Percentiles rank a stretch among this genome's conserved stretches.
Evolutionary conservation across 352 stramenopile genomes (phyloP).

Genomic region (Lagenidium sp.): DNA sequence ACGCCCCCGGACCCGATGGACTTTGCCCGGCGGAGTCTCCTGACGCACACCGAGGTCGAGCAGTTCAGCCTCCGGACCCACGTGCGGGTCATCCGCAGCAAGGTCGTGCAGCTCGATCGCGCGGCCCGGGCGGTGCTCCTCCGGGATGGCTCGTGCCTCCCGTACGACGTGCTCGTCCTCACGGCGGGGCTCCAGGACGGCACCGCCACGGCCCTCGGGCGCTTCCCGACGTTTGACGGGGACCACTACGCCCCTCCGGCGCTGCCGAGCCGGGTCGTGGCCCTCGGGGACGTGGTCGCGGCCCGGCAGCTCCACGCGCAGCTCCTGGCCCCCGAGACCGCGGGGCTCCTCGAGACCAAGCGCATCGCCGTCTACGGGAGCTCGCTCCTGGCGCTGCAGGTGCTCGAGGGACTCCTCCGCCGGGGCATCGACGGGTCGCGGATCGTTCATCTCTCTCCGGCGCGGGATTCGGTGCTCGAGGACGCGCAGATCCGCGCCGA

Average conservation of each 20-base stretch:
- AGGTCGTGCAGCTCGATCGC: constrained; percentile 48
- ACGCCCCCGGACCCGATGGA: constrained; percentile 13
- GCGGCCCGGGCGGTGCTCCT: constrained; percentile 39
- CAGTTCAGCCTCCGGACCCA: constrained; percentile 34
- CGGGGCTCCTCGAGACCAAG: background rate
- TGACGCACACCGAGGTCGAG: constrained; percentile 17
- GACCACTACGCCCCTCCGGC: constrained; percentile 6
- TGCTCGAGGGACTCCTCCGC: constrained; percentile 43
- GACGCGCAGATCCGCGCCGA: constrained; percentile 46
- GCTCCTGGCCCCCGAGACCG: constrained; percentile 8
- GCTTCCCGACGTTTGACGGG: constrained; percentile 14
- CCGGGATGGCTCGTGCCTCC: constrained; percentile 45
- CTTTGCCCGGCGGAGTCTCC: constrained; percentile 42
- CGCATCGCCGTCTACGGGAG: constrained; percentile 56
- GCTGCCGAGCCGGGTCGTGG: constrained; percentile 9
- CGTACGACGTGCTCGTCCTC: constrained; percentile 64
- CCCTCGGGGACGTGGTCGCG: constrained; percentile 13
- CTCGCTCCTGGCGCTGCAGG: constrained; percentile 54
- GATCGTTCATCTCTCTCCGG: constrained; percentile 49
- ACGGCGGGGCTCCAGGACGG: constrained; percentile 41
- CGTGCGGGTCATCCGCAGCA: constrained; percentile 30
- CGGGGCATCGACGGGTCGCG: constrained; percentile 27
- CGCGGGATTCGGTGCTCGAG: constrained; percentile 40
- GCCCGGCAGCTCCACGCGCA: constrained; percentile 12
- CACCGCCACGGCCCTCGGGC: constrained; percentile 10